Evolutionary conservation across 768 basidiomycete species (phyloP).

Genomic region (Boletus pseudopeckii): DNA sequence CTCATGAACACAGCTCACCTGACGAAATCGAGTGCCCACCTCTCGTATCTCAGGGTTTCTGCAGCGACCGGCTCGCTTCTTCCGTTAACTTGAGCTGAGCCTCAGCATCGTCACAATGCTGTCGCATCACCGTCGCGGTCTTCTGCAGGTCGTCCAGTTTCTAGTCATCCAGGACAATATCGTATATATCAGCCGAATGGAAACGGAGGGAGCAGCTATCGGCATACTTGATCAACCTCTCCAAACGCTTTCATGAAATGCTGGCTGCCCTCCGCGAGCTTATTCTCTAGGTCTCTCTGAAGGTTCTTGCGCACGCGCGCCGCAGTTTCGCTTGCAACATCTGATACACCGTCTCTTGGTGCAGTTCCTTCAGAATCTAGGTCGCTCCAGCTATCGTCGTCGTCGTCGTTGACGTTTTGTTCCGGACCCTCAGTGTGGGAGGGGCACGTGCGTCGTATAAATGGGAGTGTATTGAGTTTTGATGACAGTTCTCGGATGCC

Average conservation of each 20-base stretch:
- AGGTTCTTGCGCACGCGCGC: constrained; percentile 74
- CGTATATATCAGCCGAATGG: not conserved
- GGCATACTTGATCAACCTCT: constrained; percentile 83
- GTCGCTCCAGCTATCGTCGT: constrained; percentile 31
- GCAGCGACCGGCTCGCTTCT: constrained; percentile 73
- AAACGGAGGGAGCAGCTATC: constrained; percentile 1
- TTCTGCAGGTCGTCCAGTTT: constrained; percentile 78
- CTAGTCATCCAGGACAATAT: constrained; percentile 37
- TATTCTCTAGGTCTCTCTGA: constrained; percentile 79
- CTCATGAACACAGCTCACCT: not conserved
- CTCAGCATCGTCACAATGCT: constrained; percentile 81
- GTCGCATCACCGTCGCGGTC: constrained; percentile 77
- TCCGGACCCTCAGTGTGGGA: not conserved
- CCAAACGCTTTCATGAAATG: constrained; percentile 82
- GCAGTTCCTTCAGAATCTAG: constrained; percentile 11
- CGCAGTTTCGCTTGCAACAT: constrained; percentile 59
- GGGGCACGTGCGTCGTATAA: constrained; percentile 52
- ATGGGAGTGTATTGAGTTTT: constrained; percentile 42
- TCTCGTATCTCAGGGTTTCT: constrained; percentile 66
- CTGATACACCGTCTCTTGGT: constrained; percentile 11
- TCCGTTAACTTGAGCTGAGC: constrained; percentile 70
- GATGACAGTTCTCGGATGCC: no score
- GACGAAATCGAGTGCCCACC: constrained; percentile 40
- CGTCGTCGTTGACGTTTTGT: constrained; percentile 35
- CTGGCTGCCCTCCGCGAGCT: constrained; percentile 75